These are phyloP conservation scores for Meyerozyma guilliermondii DNA, from an alignment of 1,139 yeast genomes.

Conservation along the genomic window DNA sequence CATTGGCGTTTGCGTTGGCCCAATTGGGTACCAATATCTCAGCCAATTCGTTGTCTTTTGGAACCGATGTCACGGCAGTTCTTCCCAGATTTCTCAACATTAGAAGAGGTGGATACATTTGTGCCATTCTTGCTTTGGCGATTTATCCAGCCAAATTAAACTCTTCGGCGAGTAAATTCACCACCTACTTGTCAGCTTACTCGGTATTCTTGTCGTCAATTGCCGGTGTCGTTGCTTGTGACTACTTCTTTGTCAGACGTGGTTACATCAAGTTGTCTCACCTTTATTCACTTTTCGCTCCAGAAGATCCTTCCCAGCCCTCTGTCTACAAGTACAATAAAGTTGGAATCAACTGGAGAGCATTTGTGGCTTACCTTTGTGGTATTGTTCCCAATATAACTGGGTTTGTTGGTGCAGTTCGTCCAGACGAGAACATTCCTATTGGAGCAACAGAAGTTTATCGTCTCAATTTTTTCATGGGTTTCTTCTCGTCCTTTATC, in stretches of 20 bases:
- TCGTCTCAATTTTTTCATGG: constrained; percentile 69
- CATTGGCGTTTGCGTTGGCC: constrained; percentile 74
- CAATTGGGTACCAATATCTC: constrained; percentile 91
- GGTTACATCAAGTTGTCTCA: constrained; percentile 65
- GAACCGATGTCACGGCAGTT: constrained; percentile 85
- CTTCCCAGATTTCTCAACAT: constrained; percentile 69
- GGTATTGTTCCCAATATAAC: constrained; percentile 81
- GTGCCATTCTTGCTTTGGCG: constrained; percentile 72
- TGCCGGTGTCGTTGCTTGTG: constrained; percentile 78
- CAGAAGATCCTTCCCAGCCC: constrained; percentile 23
- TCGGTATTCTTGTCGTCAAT: constrained; percentile 82
- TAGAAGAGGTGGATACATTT: constrained; percentile 75
- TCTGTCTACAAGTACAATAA: constrained; percentile 55
- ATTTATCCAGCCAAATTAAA: constrained; percentile 89
- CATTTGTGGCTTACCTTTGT: constrained; percentile 62
- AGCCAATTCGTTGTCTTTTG: constrained; percentile 85
- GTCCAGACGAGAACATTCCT: constrained; percentile 54
- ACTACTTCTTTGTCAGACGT: constrained; percentile 72
- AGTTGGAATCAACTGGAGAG: constrained; percentile 78
- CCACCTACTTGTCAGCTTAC: constrained; percentile 81
- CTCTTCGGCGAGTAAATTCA: constrained; percentile 68
- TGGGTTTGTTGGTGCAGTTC: constrained; percentile 83
- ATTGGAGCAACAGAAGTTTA: constrained; percentile 72
- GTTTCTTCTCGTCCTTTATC: constrained; percentile 54
- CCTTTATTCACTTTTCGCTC: constrained; percentile 44